Conservation (phyloP, 306 rosid species). For the Albizia julibrissin region DNA sequence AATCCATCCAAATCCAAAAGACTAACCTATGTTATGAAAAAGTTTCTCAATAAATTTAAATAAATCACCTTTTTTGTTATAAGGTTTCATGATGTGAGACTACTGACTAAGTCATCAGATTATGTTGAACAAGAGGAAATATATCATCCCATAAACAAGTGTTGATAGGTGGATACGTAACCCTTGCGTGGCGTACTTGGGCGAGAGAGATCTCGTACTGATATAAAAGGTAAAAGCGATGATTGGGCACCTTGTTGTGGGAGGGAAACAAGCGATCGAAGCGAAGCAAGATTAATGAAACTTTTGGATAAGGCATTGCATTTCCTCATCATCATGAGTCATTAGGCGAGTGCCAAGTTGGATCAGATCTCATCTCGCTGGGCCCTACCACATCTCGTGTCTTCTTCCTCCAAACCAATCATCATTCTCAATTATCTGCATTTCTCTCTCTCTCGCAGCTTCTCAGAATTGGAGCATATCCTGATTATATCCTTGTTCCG, state of each 20-base stretch:
- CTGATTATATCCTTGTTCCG: neutral
- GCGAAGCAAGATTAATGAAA: neutral
- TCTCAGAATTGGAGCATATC: neutral
- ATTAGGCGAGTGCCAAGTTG: neutral
- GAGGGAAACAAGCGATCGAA: neutral
- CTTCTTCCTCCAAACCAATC: neutral
- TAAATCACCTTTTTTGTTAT: too few relatives aligned
- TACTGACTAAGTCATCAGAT: neutral
- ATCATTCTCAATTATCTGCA: too few relatives aligned
- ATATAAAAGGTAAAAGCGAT: too few relatives aligned
- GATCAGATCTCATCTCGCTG: neutral
- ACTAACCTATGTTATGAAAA: too few relatives aligned
- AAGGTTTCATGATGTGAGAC: too few relatives aligned
- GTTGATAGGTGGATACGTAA: neutral
- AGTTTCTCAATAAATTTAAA: too few relatives aligned
- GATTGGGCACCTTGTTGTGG: neutral
- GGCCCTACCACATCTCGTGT: neutral
- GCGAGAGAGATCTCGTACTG: too few relatives aligned
- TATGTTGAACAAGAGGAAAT: neutral
- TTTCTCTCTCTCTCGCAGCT: neutral
- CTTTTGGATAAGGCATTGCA: neutral
- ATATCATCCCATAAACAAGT: neutral
- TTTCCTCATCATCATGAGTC: neutral
- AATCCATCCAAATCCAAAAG: too few relatives aligned
- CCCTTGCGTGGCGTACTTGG: neutral